Percentiles rank a stretch among this genome's conserved stretches.
phyloP scores from a whole-genome alignment of 208 protist species.

The Trypanosoma cruzi region DNA sequence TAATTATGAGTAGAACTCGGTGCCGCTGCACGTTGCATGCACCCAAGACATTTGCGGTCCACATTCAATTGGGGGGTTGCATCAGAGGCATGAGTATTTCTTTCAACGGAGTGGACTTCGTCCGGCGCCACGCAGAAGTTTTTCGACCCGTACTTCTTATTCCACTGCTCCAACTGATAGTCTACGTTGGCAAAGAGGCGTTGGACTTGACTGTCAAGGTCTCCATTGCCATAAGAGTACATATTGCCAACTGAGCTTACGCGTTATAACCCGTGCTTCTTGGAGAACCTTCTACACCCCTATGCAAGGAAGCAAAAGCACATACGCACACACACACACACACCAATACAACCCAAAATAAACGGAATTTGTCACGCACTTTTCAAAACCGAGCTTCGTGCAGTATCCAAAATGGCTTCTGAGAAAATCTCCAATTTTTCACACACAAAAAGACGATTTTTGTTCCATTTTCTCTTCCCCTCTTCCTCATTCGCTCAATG shows the following conservation, averaged over 20 bases:
- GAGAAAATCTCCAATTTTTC: not conserved
- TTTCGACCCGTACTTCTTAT: constrained; percentile 15
- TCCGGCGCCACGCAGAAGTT: not conserved
- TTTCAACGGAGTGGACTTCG: not conserved
- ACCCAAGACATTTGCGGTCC: not conserved
- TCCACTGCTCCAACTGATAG: constrained; percentile 20
- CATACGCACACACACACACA: constrained; percentile 11
- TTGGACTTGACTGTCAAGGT: constrained; percentile 5
- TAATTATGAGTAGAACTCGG: not conserved
- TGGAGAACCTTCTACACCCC: no score
- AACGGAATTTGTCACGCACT: not conserved
- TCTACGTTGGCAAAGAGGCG: constrained; percentile 19
- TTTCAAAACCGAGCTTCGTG: not conserved
- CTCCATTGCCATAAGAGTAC: not conserved
- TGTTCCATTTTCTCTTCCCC: not conserved
- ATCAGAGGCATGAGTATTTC: not conserved
- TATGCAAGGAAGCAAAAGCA: constrained; percentile 12
- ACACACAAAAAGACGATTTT: not conserved
- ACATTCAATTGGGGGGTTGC: not conserved
- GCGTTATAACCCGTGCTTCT: no score
- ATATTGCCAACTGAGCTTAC: not conserved
- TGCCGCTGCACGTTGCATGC: not conserved
- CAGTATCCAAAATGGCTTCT: not conserved
- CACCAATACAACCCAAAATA: not conserved
- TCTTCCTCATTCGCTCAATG: not conserved